These are phyloP conservation scores for Oryza coarctata DNA, from an alignment of 176 grass and related monocot genomes.

Conservation along the genomic window DNA sequence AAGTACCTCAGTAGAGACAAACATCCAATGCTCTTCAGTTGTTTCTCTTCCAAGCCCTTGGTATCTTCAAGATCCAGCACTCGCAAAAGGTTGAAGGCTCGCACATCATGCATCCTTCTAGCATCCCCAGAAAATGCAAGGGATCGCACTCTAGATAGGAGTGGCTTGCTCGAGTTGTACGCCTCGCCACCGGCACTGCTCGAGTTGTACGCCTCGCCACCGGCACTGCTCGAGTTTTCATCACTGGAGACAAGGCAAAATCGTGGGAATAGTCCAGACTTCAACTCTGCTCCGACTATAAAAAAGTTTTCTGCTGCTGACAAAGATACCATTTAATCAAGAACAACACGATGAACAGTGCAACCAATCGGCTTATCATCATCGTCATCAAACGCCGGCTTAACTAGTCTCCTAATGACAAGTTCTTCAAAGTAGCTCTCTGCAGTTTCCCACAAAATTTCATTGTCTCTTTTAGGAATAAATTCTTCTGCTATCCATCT, in stretches of 20 bases:
- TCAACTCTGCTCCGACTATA: background rate
- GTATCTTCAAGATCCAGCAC: constrained; percentile 21
- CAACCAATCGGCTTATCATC: background rate
- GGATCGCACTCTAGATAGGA: background rate
- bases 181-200: background rate
- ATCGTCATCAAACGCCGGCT: background rate
- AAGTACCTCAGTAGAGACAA: constrained; percentile 13
- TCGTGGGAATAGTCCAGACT: background rate
- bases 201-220: background rate
- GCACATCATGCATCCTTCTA: background rate
- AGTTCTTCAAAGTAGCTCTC: background rate
- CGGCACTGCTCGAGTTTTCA: background rate
- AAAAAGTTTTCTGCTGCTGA: background rate
- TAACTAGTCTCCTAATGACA: constrained; percentile 1
- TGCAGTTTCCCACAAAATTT: background rate
- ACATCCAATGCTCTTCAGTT: background rate
- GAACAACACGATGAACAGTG: background rate
- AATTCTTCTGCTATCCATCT: constrained; percentile 17
- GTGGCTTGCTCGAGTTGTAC: background rate
- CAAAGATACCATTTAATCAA: background rate
- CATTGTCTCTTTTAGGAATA: background rate
- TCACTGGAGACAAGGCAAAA: background rate
- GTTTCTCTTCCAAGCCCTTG: background rate
- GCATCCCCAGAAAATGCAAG: background rate
- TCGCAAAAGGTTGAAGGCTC: background rate